Percentiles rank a stretch among this genome's conserved stretches.
These are phyloP conservation scores for Tulasnella sp. DNA, from an alignment of 768 basidiomycete genomes.

Conservation along the genomic window DNA sequence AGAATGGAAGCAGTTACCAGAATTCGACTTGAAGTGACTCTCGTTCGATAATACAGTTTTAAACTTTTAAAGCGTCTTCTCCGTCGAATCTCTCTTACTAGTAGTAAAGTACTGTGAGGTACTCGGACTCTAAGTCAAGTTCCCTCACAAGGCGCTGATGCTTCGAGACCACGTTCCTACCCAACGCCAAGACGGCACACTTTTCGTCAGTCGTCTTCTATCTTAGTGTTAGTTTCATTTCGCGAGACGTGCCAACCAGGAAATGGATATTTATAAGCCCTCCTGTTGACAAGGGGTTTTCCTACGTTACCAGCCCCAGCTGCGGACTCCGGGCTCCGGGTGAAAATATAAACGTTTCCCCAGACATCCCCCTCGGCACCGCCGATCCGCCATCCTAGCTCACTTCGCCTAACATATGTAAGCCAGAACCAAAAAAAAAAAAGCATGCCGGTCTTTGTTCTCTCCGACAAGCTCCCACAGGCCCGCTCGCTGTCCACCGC, in stretches of 20 bases:
- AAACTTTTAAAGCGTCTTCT: not conserved
- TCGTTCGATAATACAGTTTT: not conserved
- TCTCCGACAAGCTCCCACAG: not conserved
- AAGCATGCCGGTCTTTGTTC: not conserved
- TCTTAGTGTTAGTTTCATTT: not conserved
- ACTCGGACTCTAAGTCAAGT: too few species aligned
- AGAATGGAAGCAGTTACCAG: not conserved
- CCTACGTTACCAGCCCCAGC: not conserved
- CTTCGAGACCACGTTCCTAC: not conserved
- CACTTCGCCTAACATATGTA: not conserved
- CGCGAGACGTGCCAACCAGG: too few species aligned
- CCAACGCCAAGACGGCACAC: not conserved
- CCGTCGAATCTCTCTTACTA: not conserved
- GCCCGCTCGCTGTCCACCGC: not conserved
- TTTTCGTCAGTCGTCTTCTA: not conserved
- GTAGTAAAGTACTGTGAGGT: too few species aligned
- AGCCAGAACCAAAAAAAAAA: not conserved
- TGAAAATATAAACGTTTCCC: not conserved
- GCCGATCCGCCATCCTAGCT: not conserved
- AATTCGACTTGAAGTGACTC: not conserved
- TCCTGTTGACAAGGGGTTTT: not conserved
- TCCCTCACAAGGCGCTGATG: too few species aligned
- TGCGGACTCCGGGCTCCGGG: constrained; percentile 2
- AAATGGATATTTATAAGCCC: too few species aligned
- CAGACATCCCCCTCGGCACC: not conserved